Base-by-base conservation (phyloP, 2,329 filamentous ascomycete species). In the Phialophora verrucosa region DNA sequence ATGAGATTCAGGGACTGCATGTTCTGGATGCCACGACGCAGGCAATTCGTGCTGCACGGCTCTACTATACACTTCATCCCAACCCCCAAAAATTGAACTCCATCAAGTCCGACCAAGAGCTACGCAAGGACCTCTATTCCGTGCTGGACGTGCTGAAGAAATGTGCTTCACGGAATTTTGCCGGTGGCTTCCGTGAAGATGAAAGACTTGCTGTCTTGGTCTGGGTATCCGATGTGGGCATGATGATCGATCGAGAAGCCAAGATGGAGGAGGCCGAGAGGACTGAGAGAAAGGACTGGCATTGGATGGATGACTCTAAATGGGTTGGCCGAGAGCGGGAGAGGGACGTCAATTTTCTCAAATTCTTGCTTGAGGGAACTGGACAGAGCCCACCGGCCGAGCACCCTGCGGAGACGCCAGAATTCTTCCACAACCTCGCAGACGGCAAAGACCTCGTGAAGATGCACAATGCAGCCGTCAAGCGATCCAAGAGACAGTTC, bases 61-160 rank as follows among this genome's bases (percentile, higher is more conserved):
- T 96, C 74, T 99, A 98, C 80, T 98, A 99, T 79, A 97, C 93
- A 0, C 87, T 92, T 3, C 95, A 98, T 76, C 91, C 96, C 74
- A 85, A 93, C 61, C 92, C 93, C 1, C 90, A 95, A 72, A 89
- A 91, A 44, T 83, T 98, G 20, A 92, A 95, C 74, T 83, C 90
- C 31, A 96, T 98, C 79, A 93, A 92, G 78, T 88, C 92, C 0
- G 95, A 99, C 77, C 91, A 90, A 69, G 86, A 91, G 71, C 90
- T 99, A 56, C 89, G 95, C 50, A 84, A 90, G 59, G 94, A 98
- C 73, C 82, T 98, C 8, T 86, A 97, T 49, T 86, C 88, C 64
- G 91, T 97, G 50, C 88, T 99, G 78, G 95, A 99, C 72, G 89
- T 96, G 2, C 82, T 99, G 62, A 97, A 96, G 78, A 89, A 92